These are phyloP conservation scores for Rhizoclosmatium sp. DNA, from an alignment of 192 early-diverging fungal species.

Conservation along the genomic window DNA sequence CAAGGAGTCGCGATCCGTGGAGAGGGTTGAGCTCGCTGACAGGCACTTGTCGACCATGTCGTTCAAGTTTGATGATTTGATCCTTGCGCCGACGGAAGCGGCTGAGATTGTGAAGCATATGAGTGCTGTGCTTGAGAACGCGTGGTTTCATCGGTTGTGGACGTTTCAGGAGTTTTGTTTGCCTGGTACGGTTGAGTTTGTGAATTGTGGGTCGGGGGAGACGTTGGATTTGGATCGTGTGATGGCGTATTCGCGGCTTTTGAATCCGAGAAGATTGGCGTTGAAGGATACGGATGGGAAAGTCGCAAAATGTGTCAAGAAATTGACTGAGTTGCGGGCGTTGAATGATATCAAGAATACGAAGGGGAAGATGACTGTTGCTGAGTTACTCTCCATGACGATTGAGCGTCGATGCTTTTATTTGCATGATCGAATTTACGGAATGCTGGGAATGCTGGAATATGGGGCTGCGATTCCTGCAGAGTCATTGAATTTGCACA, in stretches of 20 bases:
- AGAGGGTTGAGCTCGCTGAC: neutral
- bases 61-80: conserved; percentile 2
- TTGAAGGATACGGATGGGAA: neutral
- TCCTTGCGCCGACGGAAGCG: neutral
- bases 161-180: conserved; percentile 5
- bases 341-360: neutral
- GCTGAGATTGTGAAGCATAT: neutral
- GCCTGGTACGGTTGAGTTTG: neutral
- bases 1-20: neutral
- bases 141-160: neutral
- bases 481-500: neutral
- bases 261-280: conserved; percentile 1
- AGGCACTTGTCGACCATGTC: neutral
- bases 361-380: neutral
- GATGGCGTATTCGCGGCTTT: neutral
- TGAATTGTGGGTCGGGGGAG: neutral
- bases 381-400: neutral
- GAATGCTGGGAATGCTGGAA: conserved; percentile 1
- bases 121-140: neutral
- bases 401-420: neutral
- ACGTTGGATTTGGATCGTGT: neutral
- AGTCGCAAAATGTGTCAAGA: conserved; percentile 7
- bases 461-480: neutral
- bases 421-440: neutral
- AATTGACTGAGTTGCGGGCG: conserved; percentile 1